These are phyloP conservation scores for Populus deltoides DNA, from an alignment of 345 rosid genomes.

Conservation along the genomic window DNA sequence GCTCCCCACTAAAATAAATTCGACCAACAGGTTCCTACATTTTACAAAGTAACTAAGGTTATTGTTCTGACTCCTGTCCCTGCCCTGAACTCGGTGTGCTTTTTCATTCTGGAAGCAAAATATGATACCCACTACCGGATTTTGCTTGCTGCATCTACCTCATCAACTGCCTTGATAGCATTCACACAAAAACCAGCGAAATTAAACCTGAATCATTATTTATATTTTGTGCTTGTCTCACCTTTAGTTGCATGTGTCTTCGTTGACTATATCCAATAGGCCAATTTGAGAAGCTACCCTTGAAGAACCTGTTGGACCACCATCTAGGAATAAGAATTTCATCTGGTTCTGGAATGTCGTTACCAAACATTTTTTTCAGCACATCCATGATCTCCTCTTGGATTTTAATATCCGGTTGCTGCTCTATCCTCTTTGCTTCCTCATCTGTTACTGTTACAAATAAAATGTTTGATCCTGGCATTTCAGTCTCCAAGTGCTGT, in stretches of 20 bases:
- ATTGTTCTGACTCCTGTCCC: too few species aligned
- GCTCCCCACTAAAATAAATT: too few species aligned
- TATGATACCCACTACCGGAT: too few species aligned
- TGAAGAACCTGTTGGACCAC: conserved; percentile 15
- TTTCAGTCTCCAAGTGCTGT: conserved; percentile 16
- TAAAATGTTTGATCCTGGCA: conserved; percentile 22
- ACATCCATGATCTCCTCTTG: conserved; percentile 16
- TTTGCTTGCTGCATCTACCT: too few species aligned
- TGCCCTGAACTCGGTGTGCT: too few species aligned
- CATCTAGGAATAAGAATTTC: conserved; percentile 25
- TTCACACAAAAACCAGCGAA: too few species aligned
- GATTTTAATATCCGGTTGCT: not conserved
- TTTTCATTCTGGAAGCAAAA: too few species aligned
- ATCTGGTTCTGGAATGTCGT: conserved; percentile 11
- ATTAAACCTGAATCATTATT: too few species aligned
- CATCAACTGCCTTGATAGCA: too few species aligned
- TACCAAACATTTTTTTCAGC: conserved; percentile 20
- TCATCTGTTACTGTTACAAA: conserved; percentile 19
- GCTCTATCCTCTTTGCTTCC: conserved; percentile 20
- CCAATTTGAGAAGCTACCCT: conserved; percentile 23
- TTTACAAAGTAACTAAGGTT: too few species aligned
- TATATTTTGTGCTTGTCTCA: not conserved
- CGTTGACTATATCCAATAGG: conserved; percentile 9
- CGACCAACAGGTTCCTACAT: too few species aligned
- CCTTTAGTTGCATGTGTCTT: conserved; percentile 15